Conservation (phyloP, 805 yeast genomes). For the Starmerella riodocensis region DNA sequence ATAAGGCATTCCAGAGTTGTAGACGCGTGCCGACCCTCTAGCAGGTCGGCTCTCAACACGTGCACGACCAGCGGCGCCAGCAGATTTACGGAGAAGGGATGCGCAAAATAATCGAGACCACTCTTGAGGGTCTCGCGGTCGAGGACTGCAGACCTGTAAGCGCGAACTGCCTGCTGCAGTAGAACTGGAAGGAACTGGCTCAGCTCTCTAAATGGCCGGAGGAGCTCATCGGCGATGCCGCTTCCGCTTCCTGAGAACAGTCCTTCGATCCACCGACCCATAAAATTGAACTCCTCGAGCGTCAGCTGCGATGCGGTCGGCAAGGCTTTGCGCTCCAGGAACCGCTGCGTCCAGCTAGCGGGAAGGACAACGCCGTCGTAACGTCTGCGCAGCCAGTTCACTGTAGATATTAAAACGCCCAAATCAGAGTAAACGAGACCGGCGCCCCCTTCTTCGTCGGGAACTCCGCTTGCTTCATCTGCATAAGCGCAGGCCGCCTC, state of each 20-base stretch:
- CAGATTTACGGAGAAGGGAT: constrained; percentile 55
- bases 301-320: constrained; percentile 4
- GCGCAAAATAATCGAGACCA: constrained; percentile 78
- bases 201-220: constrained; percentile 55
- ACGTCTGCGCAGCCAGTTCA: not conserved
- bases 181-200: constrained; percentile 52
- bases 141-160: constrained; percentile 42
- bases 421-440: constrained; percentile 13
- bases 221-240: constrained; percentile 53
- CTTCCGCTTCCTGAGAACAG: constrained; percentile 73
- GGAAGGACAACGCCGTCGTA: not conserved
- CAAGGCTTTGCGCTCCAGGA: constrained; percentile 1
- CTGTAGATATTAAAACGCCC: constrained; percentile 7
- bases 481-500: constrained; percentile 36
- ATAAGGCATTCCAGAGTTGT: constrained; percentile 13
- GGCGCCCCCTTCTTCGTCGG: constrained; percentile 13
- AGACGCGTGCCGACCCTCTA: constrained; percentile 11
- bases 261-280: constrained; percentile 67
- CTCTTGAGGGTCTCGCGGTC: constrained; percentile 50
- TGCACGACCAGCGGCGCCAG: constrained; percentile 39
- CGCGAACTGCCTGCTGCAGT: constrained; percentile 55
- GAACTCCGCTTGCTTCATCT: constrained; percentile 9
- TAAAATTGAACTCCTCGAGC: constrained; percentile 22
- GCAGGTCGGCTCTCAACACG: constrained; percentile 36
- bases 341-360: constrained; percentile 4